A percentile compares a stretch with the other conserved stretches of the same genome.
Conservation (phyloP, 2,329 filamentous ascomycete species). For the Didymella pinodella region DNA sequence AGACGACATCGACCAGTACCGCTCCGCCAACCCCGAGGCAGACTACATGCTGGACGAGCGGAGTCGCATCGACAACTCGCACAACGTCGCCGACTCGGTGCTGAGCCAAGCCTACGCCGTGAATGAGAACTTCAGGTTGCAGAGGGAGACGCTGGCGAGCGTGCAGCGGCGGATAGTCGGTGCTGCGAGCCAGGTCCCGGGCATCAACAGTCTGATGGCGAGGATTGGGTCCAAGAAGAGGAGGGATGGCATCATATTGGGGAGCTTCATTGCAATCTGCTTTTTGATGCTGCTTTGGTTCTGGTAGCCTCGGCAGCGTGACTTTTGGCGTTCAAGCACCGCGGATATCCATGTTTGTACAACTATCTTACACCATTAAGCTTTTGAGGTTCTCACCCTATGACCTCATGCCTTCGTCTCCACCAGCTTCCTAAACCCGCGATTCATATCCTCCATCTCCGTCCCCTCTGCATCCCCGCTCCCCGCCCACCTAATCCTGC, state of each 20-base stretch:
- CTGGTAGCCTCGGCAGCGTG: constrained; percentile 31
- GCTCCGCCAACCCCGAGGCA: constrained; percentile 83
- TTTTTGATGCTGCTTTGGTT: constrained; percentile 80
- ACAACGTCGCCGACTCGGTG: constrained; percentile 88
- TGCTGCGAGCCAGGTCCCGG: constrained; percentile 89
- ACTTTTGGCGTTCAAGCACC: constrained; percentile 36
- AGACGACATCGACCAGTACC: constrained; percentile 90
- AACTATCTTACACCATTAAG: constrained; percentile 35
- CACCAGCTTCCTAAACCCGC: constrained; percentile 66
- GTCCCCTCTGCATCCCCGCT: constrained; percentile 72
- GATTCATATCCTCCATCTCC: constrained; percentile 73
- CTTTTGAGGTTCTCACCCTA: neutral
- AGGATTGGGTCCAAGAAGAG: constrained; percentile 95
- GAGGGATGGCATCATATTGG: constrained; percentile 93
- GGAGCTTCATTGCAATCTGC: constrained; percentile 88
- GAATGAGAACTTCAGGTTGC: constrained; percentile 86
- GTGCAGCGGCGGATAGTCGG: constrained; percentile 91
- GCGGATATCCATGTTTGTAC: constrained; percentile 46
- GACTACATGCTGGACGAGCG: constrained; percentile 98
- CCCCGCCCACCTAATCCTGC: constrained; percentile 92
- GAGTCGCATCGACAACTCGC: constrained; percentile 82
- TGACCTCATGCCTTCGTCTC: constrained; percentile 7
- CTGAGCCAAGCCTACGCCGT: constrained; percentile 96
- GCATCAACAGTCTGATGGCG: constrained; percentile 88
- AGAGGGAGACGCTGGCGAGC: constrained; percentile 85